A percentile compares a stretch with the other conserved stretches of the same genome.
These are phyloP conservation scores for Elaphomyces granulatus DNA, from an alignment of 495 filamentous ascomycete genomes.

Conservation along the genomic window DNA sequence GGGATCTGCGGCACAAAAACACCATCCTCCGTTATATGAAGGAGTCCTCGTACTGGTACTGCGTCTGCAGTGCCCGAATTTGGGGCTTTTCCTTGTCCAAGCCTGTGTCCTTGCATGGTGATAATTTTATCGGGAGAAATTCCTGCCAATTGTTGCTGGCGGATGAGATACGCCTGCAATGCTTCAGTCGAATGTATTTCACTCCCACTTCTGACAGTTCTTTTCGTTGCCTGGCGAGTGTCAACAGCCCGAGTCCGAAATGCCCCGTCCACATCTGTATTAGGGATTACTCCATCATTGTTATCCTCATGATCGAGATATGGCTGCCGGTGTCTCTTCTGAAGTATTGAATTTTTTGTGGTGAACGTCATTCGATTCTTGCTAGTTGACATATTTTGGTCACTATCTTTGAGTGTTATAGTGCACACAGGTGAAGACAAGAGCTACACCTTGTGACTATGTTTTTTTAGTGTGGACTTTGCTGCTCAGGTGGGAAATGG, in stretches of 20 bases:
- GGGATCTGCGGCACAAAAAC: slow-evolving; percentile 9
- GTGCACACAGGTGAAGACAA: no score
- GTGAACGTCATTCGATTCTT: no score
- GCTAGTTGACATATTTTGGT: no score
- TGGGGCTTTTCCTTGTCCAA: background rate
- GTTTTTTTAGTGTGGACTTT: no score
- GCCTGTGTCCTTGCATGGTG: slow-evolving; percentile 4
- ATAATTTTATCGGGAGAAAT: slow-evolving; percentile 15
- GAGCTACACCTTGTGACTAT: no score
- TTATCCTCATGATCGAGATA: background rate
- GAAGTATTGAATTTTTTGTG: no score
- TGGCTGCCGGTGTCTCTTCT: background rate
- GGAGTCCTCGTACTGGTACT: slow-evolving; percentile 3
- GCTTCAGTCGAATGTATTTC: no score
- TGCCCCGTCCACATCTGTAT: background rate
- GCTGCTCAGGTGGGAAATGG: no score
- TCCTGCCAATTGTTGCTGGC: slow-evolving; percentile 19
- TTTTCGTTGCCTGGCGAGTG: no score
- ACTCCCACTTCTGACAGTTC: no score
- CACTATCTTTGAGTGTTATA: no score
- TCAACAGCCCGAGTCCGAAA: background rate
- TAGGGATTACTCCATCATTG: background rate
- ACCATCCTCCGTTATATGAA: slow-evolving; percentile 11
- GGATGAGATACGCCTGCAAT: slow-evolving; percentile 20
- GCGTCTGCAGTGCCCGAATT: background rate